phyloP scores from a whole-genome alignment of 1,284 basidiomycete genomes.

The Mrakiaceae sp. region DNA sequence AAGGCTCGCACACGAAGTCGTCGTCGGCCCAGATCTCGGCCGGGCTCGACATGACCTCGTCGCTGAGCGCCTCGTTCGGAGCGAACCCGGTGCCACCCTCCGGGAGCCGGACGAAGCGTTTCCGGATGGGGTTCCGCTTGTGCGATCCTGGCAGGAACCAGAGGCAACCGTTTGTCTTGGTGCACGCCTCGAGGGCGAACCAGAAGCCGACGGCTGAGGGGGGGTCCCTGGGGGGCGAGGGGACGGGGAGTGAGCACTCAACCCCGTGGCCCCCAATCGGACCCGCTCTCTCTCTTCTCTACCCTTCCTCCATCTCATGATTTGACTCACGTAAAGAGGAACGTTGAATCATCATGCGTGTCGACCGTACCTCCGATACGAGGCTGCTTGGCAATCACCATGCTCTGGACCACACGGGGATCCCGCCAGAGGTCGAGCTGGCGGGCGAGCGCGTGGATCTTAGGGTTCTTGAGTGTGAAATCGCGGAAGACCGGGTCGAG shows the following conservation, averaged over 20 bases:
- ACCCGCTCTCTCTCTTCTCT: no score
- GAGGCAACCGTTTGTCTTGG: slow-evolving; percentile 70
- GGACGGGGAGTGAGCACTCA: no score
- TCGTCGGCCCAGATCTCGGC: slow-evolving; percentile 39
- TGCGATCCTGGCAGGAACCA: slow-evolving; percentile 91
- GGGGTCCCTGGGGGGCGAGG: slow-evolving; percentile 55
- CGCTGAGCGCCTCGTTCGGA: slow-evolving; percentile 37
- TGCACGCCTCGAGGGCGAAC: slow-evolving; percentile 86
- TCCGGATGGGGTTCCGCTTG: slow-evolving; percentile 53
- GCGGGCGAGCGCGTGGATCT: slow-evolving; percentile 52
- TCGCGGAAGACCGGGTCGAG: slow-evolving; percentile 68
- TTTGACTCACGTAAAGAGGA: slow-evolving; percentile 36
- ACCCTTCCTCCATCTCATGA: no score
- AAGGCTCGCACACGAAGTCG: slow-evolving; percentile 58
- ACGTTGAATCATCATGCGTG: slow-evolving; percentile 44
- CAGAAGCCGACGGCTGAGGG: slow-evolving; percentile 87
- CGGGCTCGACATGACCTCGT: slow-evolving; percentile 22
- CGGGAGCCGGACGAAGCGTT: slow-evolving; percentile 68
- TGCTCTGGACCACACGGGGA: slow-evolving; percentile 84
- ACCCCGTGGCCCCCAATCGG: no score
- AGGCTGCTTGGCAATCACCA: slow-evolving; percentile 87
- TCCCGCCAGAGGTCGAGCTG: slow-evolving; percentile 69
- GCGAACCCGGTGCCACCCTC: slow-evolving; percentile 70
- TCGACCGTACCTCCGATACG: slow-evolving; percentile 77
- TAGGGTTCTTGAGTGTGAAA: slow-evolving; percentile 64